phyloP scores from a whole-genome alignment of 1,139 yeast species.

The Saccharomycopsis crataegensis region DNA sequence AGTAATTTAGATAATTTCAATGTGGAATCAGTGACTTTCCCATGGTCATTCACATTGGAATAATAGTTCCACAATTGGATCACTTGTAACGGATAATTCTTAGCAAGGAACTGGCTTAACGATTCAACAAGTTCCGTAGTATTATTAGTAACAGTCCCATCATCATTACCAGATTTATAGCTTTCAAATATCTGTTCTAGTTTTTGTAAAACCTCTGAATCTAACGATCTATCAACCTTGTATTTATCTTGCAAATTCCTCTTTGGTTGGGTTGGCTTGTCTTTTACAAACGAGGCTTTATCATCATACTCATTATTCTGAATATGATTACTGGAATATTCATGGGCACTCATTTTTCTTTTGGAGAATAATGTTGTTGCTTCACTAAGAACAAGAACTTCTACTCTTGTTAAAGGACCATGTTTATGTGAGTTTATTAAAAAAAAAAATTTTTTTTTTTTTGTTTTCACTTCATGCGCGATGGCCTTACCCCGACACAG shows the following conservation, averaged over 20 bases:
- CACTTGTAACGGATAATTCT: conserved; percentile 31
- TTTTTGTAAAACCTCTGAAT: conserved; percentile 6
- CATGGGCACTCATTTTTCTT: not conserved
- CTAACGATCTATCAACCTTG: conserved; percentile 1
- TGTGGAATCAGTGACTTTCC: conserved; percentile 62
- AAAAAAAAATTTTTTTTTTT: not conserved
- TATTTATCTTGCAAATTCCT: conserved; percentile 2
- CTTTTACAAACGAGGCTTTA: conserved; percentile 6
- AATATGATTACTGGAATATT: not conserved
- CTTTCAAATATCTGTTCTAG: conserved; percentile 5
- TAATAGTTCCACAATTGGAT: conserved; percentile 55
- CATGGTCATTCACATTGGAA: conserved; percentile 56
- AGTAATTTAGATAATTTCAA: conserved; percentile 95
- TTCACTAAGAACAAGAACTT: not conserved
- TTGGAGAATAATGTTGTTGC: not conserved
- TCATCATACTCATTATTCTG: not conserved
- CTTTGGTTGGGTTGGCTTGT: not conserved
- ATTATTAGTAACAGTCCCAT: not conserved
- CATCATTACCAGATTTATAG: not conserved
- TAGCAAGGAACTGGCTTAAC: conserved; percentile 28
- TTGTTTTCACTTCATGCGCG: not conserved
- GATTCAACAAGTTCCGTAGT: not conserved
- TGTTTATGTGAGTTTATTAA: no score
- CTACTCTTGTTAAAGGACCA: no score
- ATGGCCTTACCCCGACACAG: not conserved